Base-by-base conservation (phyloP, 2,329 filamentous ascomycete genomes). In the Hymenoscyphus albidus region DNA sequence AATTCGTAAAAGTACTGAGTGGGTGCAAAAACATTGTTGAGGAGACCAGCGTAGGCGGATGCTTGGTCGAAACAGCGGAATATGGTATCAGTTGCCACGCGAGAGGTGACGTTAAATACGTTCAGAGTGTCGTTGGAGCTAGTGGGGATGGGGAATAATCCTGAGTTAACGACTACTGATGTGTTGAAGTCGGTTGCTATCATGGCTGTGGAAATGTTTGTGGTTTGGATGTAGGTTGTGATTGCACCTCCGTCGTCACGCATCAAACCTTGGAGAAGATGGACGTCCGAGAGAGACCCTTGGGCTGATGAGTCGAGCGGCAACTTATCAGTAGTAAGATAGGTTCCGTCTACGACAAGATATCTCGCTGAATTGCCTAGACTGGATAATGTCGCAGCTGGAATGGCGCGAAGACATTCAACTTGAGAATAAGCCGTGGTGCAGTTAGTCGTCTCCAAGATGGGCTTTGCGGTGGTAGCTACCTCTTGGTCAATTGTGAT, bases 1-100 rank as follows among this genome's bases (percentile, higher is more conserved):
- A 77, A 76, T n/a, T 70, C 69, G 31, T 67, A 72, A 66, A 72
- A 77, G 32, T 77, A 71, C 4, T 73, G 73, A 59, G 75, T 74
- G n/a, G 76, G 60, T 14, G 66, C 64, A 1, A 76, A 73, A 22
- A 75, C 67, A 62, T 66, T 61, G 62, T 74, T 69, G 5, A 67
- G 59, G 0, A 68, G 56, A 32, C 67, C 72, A 4, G 74, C 70
- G 60, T 73, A 73, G 2, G 72, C 70, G 32, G 71, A 69, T 16
- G 72, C 73, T 63, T 73, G 69, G 35, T 74, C 69, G 16, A 69
- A 62, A 59, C 75, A 76, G 35, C 68, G 70, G 66, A 75, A 75
- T 5, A 68, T 66, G 27, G 58, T 64, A 51, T 74, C 74, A 0
- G 75, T 76, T n/a, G 69, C 67, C 5, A 76, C 67, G 14, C 71